These are phyloP conservation scores for Solanum hybrid DNA, from an alignment of 305 asterid genomes.

Conservation along the genomic window DNA sequence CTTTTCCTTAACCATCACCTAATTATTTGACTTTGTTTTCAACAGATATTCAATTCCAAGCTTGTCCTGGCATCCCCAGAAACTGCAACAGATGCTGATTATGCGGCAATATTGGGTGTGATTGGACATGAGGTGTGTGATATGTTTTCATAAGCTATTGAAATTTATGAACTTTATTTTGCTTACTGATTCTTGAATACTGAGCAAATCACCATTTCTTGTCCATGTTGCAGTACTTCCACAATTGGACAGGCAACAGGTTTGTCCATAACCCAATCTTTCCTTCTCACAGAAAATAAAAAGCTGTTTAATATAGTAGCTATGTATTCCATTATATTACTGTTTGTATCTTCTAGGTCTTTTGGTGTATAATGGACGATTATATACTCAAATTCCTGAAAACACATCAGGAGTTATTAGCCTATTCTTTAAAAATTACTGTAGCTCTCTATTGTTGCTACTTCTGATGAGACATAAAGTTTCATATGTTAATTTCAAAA, in stretches of 20 bases:
- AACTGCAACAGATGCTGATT: constrained; percentile 81
- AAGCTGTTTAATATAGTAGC: not conserved
- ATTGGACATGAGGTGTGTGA: constrained; percentile 77
- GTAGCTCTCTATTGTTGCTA: not conserved
- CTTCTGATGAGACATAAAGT: not conserved
- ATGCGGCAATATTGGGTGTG: constrained; percentile 85
- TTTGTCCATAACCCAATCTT: constrained; percentile 14
- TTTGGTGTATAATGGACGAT: not conserved
- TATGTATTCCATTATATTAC: not conserved
- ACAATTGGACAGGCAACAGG: constrained; percentile 98
- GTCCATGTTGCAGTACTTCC: constrained; percentile 65
- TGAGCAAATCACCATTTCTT: not conserved
- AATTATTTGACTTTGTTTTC: constrained; percentile 5
- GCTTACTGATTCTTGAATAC: not conserved
- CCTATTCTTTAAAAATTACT: not conserved
- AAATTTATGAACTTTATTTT: not conserved
- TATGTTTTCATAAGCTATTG: not conserved
- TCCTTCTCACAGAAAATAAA: not conserved
- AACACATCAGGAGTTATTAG: not conserved
- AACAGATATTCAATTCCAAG: constrained; percentile 77
- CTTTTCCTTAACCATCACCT: not conserved
- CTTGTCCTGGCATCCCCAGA: constrained; percentile 90
- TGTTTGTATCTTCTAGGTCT: not conserved
- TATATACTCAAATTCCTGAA: not conserved
- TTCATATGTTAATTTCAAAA: not conserved